Conservation (phyloP, 495 filamentous ascomycete species). For the Hypoxylon trugodes region DNA sequence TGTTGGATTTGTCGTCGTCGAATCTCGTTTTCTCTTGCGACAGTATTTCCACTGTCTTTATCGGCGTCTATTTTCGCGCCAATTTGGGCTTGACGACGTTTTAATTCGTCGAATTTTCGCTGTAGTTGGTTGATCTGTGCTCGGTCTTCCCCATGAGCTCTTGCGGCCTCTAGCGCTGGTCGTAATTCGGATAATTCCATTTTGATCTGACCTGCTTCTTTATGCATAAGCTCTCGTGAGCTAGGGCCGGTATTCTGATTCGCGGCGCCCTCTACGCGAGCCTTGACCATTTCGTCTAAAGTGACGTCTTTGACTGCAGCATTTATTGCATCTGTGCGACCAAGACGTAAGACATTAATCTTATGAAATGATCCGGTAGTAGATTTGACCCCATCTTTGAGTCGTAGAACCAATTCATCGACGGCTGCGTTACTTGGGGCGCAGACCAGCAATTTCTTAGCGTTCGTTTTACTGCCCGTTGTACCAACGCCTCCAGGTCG, state of each 20-base stretch:
- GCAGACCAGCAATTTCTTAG: slow-evolving; percentile 92
- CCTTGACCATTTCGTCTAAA: slow-evolving; percentile 87
- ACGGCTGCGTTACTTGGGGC: slow-evolving; percentile 98
- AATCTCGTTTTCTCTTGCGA: slow-evolving; percentile 82
- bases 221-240: slow-evolving; percentile 79
- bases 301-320: slow-evolving; percentile 89
- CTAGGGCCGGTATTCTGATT: slow-evolving; percentile 61
- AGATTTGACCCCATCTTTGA: slow-evolving; percentile 88
- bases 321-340: slow-evolving; percentile 93
- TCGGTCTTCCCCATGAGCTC: slow-evolving; percentile 68
- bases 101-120: slow-evolving; percentile 79
- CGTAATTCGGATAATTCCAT: slow-evolving; percentile 71
- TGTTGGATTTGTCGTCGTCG: slow-evolving; percentile 85
- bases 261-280: slow-evolving; percentile 64
- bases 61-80: slow-evolving; percentile 83
- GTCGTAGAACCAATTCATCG: slow-evolving; percentile 91
- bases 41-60: slow-evolving; percentile 81
- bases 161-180: slow-evolving; percentile 73
- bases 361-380: slow-evolving; percentile 73
- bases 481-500: slow-evolving; percentile 52
- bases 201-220: slow-evolving; percentile 81
- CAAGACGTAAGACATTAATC: slow-evolving; percentile 87
- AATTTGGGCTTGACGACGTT: slow-evolving; percentile 74
- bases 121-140: slow-evolving; percentile 66
- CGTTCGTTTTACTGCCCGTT: slow-evolving; percentile 40